These are phyloP conservation scores for Nitzschia putrida DNA, from an alignment of 108 stramenopile species.

Conservation along the genomic window DNA sequence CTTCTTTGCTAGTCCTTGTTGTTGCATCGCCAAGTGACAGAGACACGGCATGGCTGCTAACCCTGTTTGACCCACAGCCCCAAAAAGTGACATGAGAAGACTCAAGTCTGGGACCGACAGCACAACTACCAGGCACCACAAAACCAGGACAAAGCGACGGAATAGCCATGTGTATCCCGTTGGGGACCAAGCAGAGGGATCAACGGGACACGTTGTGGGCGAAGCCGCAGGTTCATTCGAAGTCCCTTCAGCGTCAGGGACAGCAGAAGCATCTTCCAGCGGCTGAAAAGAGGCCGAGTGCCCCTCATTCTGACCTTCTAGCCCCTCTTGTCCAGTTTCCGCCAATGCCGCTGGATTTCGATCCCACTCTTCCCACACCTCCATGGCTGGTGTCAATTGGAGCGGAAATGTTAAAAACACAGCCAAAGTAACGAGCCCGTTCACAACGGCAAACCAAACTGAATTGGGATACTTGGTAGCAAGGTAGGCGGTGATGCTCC, in stretches of 20 bases:
- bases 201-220: too few species aligned
- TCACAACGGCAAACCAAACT: constrained; percentile 29
- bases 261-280: too few species aligned
- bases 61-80: constrained; percentile 48
- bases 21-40: constrained; percentile 27
- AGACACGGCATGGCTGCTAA: constrained; percentile 44
- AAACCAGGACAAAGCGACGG: constrained; percentile 33
- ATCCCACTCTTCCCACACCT: constrained; percentile 43
- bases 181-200: too few species aligned
- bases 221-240: too few species aligned
- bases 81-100: constrained; percentile 41
- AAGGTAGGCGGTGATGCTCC: constrained; percentile 44
- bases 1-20: constrained; percentile 13
- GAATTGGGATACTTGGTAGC: constrained; percentile 19
- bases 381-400: constrained; percentile 47
- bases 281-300: too few species aligned
- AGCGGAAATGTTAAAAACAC: constrained; percentile 45
- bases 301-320: too few species aligned
- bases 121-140: constrained; percentile 33
- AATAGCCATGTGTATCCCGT: constrained; percentile 25
- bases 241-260: too few species aligned
- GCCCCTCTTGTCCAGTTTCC: too few species aligned
- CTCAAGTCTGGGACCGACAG: constrained; percentile 34
- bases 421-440: constrained; percentile 41
- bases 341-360: not conserved